Conservation (phyloP, 2,329 filamentous ascomycete species). For the Fusarium xyrophilum region DNA sequence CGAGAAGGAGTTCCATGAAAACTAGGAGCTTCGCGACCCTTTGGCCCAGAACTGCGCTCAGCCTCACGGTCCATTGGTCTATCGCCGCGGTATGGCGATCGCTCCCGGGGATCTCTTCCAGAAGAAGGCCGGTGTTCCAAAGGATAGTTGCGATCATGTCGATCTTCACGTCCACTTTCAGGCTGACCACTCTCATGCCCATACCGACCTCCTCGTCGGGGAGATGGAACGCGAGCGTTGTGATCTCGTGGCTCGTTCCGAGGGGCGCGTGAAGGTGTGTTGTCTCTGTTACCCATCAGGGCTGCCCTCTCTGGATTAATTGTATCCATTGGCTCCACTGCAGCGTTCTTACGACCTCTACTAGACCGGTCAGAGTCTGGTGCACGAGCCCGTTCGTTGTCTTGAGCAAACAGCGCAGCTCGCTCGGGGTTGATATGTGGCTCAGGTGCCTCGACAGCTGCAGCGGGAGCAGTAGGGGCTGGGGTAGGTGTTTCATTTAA, state of each 20-base stretch:
- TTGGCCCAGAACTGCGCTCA: constrained; percentile 45
- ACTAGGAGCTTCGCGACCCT: constrained; percentile 49
- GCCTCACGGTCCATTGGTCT: constrained; percentile 51
- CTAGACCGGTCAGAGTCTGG: constrained; percentile 43
- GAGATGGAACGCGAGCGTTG: constrained; percentile 54
- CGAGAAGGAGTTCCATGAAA: constrained; percentile 49
- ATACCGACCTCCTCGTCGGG: constrained; percentile 51
- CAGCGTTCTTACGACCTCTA: constrained; percentile 41
- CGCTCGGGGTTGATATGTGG: constrained; percentile 64
- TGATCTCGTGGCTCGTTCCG: constrained; percentile 57
- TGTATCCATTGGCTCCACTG: constrained; percentile 45
- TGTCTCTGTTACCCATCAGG: constrained; percentile 52
- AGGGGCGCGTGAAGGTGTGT: constrained; percentile 45
- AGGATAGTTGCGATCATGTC: constrained; percentile 52
- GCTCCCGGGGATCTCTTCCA: constrained; percentile 45
- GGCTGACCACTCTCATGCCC: constrained; percentile 42
- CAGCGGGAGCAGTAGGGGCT: constrained; percentile 38
- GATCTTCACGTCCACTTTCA: constrained; percentile 56
- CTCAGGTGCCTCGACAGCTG: constrained; percentile 46
- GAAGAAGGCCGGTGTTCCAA: constrained; percentile 42
- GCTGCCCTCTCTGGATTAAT: constrained; percentile 59
- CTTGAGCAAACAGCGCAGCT: constrained; percentile 56
- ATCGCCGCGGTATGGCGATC: constrained; percentile 48
- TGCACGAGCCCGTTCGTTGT: constrained; percentile 41
- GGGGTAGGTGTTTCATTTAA: constrained; percentile 41